phyloP scores from a whole-genome alignment of 371 early-diverging fungal species.

The Syncephalastrum contaminatum region DNA sequence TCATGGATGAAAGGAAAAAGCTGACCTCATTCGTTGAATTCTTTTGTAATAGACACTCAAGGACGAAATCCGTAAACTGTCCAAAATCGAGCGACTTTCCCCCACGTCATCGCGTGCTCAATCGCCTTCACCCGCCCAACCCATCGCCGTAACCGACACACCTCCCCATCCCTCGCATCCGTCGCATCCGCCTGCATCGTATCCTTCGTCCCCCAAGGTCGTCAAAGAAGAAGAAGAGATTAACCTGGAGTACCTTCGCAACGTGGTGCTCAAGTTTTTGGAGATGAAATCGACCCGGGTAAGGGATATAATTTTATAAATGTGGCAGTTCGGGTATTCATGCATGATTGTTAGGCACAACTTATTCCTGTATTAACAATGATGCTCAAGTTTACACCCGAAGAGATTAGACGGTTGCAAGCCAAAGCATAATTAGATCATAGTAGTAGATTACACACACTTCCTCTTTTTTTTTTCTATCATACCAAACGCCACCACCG shows the following conservation, averaged over 20 bases:
- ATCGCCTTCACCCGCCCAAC: slow-evolving; percentile 12
- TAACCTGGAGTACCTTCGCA: slow-evolving; percentile 84
- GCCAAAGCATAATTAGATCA: slow-evolving; percentile 20
- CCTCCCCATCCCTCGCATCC: no score
- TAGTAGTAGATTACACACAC: no score
- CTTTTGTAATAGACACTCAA: slow-evolving; percentile 53
- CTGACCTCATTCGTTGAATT: background rate
- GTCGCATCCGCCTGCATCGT: no score
- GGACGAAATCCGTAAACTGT: slow-evolving; percentile 62
- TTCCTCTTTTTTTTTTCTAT: no score
- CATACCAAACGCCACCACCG: no score
- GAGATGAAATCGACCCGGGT: slow-evolving; percentile 75
- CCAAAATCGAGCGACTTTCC: slow-evolving; percentile 18
- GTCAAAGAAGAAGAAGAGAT: slow-evolving; percentile 49
- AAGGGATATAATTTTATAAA: no score
- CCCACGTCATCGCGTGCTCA: slow-evolving; percentile 25
- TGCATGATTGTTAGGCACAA: slow-evolving; percentile 71
- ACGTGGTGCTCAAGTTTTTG: slow-evolving; percentile 83
- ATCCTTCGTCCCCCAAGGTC: no score
- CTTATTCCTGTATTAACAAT: slow-evolving; percentile 80
- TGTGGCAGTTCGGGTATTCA: no score
- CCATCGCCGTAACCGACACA: slow-evolving; percentile 18
- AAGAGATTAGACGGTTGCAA: slow-evolving; percentile 71
- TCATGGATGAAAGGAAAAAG: background rate
- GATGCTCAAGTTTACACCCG: slow-evolving; percentile 77